Evolutionary conservation across 2,329 filamentous ascomycete species (phyloP).

Genomic region (Aspergillus novoparasiticus): DNA sequence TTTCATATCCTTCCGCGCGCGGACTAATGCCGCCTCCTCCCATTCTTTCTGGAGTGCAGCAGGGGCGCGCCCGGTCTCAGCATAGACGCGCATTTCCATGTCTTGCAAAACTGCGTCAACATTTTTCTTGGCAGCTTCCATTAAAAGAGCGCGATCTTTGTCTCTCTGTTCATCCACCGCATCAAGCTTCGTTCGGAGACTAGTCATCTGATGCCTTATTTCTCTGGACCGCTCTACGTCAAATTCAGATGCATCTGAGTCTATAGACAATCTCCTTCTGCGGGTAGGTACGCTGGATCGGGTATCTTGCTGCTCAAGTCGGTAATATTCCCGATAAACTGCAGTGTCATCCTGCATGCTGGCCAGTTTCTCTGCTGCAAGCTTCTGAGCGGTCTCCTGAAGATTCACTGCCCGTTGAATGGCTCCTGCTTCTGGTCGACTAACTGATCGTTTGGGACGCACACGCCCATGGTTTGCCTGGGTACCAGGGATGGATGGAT

Average conservation of each 20-base stretch:
- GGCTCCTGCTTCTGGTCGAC: slow-evolving; percentile 26
- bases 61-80: slow-evolving; percentile 73
- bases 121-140: slow-evolving; percentile 80
- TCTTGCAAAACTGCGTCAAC: slow-evolving; percentile 76
- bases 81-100: slow-evolving; percentile 80
- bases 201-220: slow-evolving; percentile 77
- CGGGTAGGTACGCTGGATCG: slow-evolving; percentile 56
- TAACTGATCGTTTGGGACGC: slow-evolving; percentile 35
- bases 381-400: slow-evolving; percentile 83
- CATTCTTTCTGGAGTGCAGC: slow-evolving; percentile 72
- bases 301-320: slow-evolving; percentile 52
- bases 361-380: slow-evolving; percentile 79
- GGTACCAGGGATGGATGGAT: slow-evolving; percentile 29
- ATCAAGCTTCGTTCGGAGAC: slow-evolving; percentile 68
- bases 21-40: slow-evolving; percentile 72
- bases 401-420: slow-evolving; percentile 51
- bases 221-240: slow-evolving; percentile 71
- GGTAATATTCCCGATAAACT: slow-evolving; percentile 77
- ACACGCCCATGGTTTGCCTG: slow-evolving; percentile 39
- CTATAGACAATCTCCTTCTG: slow-evolving; percentile 68
- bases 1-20: slow-evolving; percentile 66
- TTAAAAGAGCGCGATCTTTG: slow-evolving; percentile 71
- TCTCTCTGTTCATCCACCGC: slow-evolving; percentile 51
- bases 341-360: slow-evolving; percentile 74
- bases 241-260: slow-evolving; percentile 59